Evolutionary conservation across 352 stramenopile species (phyloP).

Genomic region (Globisporangium recalcitrans): DNA sequence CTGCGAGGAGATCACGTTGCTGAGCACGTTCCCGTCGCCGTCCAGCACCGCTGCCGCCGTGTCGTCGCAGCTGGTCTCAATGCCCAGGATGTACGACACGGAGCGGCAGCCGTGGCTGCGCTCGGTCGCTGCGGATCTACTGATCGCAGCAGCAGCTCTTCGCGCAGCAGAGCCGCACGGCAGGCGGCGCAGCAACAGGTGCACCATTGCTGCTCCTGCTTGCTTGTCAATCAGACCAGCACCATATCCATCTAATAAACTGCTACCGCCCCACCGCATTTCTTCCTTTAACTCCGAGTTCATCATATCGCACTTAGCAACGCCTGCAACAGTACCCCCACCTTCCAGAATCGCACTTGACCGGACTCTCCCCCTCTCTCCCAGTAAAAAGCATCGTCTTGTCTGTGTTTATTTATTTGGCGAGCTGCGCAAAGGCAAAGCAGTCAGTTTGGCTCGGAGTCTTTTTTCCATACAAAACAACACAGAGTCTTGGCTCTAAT

Average conservation of each 20-base stretch:
- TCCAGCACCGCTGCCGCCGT: conserved; percentile 89
- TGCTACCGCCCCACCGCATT: background rate
- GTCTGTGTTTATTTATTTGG: conserved; percentile 7
- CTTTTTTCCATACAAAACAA: conserved; percentile 11
- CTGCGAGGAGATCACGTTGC: conserved; percentile 92
- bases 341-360: conserved; percentile 2
- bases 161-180: background rate
- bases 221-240: background rate
- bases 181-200: background rate
- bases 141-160: background rate
- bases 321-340: background rate
- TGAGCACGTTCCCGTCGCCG: conserved; percentile 88
- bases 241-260: conserved; percentile 7
- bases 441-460: background rate
- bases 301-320: background rate
- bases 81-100: conserved; percentile 87
- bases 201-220: background rate
- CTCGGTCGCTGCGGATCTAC: background rate
- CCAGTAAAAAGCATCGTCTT: background rate
- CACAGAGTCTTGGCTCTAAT: background rate
- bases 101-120: conserved; percentile 17
- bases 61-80: conserved; percentile 96
- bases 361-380: background rate
- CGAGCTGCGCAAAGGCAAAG: background rate
- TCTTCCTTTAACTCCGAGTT: background rate